Evolutionary conservation across 2,329 filamentous ascomycete species (phyloP).

Genomic region (Penicillium sp.): DNA sequence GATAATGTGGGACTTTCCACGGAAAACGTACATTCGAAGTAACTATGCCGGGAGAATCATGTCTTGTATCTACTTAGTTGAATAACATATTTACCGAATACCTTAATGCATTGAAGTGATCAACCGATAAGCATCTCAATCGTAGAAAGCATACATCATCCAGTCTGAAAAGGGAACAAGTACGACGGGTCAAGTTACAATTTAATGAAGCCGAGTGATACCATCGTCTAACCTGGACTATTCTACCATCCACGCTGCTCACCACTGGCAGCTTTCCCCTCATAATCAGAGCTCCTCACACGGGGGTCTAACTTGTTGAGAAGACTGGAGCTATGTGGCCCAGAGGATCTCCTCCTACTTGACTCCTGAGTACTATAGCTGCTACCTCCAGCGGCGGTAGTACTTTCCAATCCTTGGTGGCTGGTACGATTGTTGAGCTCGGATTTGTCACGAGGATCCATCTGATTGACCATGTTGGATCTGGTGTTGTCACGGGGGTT

Average conservation of each 20-base stretch:
- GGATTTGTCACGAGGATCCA: conserved; percentile 60
- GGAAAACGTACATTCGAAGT: too few species aligned
- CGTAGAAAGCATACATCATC: too few species aligned
- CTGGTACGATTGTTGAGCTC: conserved; percentile 43
- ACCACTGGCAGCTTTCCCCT: conserved; percentile 2
- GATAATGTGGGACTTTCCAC: too few species aligned
- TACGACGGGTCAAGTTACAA: too few species aligned
- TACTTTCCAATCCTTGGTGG: conserved; percentile 15
- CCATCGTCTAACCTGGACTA: not conserved
- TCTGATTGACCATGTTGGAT: conserved; percentile 52
- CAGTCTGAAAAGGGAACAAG: too few species aligned
- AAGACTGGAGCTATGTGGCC: conserved; percentile 49
- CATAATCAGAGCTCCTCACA: conserved; percentile 18
- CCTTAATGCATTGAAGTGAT: too few species aligned
- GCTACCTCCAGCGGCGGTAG: conserved; percentile 11
- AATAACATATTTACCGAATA: too few species aligned
- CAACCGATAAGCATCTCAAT: too few species aligned
- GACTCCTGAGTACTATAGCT: conserved; percentile 19
- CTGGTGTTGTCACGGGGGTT: conserved; percentile 37
- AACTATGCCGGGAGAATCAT: too few species aligned
- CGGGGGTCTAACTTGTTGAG: conserved; percentile 48
- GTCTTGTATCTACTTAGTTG: too few species aligned
- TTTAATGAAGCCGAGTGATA: too few species aligned
- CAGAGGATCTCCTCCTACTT: conserved; percentile 30
- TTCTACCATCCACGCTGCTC: conserved; percentile 21